Base-by-base conservation (phyloP, 495 filamentous ascomycete species). In the Talaromyces adpressus region DNA sequence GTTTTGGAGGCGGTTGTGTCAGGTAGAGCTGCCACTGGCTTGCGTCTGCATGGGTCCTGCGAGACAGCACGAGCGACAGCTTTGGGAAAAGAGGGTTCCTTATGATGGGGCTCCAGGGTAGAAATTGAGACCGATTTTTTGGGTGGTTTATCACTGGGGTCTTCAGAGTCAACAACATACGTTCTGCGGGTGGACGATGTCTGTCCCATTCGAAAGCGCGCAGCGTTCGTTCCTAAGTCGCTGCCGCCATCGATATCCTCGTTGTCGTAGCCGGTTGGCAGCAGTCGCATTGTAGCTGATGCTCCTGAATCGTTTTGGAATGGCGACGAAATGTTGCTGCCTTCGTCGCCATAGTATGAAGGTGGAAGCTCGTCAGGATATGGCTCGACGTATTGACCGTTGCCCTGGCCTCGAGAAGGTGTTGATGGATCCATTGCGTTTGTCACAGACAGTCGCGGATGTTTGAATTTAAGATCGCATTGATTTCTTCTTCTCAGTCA, bases 241-340 rank as follows among this genome's bases (percentile, higher is more conserved):
- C 64, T 64, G 51, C 64, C 64, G 22, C 77, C 71, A 6, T 57
- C 60, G 60, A 75, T 69, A 20, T 64, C 62, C 12, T 57, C 59
- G 3, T 69, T 66, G 9, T 82, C 79, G 32, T 83, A 77, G 29
- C 73, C 78, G n/a, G 79, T 79, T 6, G 84, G 84, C 62, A 89
- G 69, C 68, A 89, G 71, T 16, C 86, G 81, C 85, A 88, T 86
- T 0, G 85, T 84, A 16, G 82, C 41, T 20, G 60, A 30, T 0
- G 84, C 83, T 18, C 81, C 60, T 22, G 41, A 2, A 23, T 62
- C 60, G 11, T 70, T 68, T 5, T 67, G 71, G 30, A 71, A 70
- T 3, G 71, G 57, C 6, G 67, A 45, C 18, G 66, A 63, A 18
- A 57, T 58, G 45, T 71, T 70, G 12, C 74, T 73, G 14, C 76